A percentile compares a stretch with the other conserved stretches of the same genome.
Evolutionary conservation across 768 basidiomycete species (phyloP).

Genomic region (Amanita muscaria): DNA sequence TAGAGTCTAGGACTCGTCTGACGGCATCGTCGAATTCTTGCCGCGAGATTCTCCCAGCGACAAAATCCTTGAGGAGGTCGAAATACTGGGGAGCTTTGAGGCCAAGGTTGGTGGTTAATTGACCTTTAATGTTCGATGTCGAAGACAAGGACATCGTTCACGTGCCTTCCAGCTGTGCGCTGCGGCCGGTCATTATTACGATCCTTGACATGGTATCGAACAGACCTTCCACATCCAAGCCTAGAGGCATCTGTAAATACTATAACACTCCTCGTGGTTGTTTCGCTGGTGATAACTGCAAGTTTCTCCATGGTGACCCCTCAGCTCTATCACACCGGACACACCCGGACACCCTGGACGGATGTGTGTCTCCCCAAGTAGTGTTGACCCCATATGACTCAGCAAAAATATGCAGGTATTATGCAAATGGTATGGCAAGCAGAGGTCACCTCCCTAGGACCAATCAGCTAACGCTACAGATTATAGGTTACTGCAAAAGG

Average conservation of each 20-base stretch:
- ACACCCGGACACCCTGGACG: slow-evolving; percentile 19
- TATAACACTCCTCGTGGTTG: slow-evolving; percentile 59
- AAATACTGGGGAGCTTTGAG: slow-evolving; percentile 55
- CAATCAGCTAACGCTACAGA: slow-evolving; percentile 1
- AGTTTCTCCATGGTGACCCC: slow-evolving; percentile 59
- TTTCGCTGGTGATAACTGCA: slow-evolving; percentile 60
- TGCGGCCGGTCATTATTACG: background rate
- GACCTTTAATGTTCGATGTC: slow-evolving; percentile 62
- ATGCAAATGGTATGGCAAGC: slow-evolving; percentile 39
- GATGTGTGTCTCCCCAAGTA: slow-evolving; percentile 12
- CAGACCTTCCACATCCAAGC: slow-evolving; percentile 60
- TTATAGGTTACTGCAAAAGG: slow-evolving; percentile 58
- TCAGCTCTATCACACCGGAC: slow-evolving; percentile 23
- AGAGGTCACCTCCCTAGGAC: background rate
- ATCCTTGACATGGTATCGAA: slow-evolving; percentile 3
- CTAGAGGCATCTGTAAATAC: slow-evolving; percentile 65
- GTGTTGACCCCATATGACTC: slow-evolving; percentile 61
- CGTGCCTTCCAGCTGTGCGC: background rate
- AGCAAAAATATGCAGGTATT: slow-evolving; percentile 61
- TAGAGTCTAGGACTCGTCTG: slow-evolving; percentile 50
- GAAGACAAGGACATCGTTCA: slow-evolving; percentile 63
- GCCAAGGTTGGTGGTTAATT: slow-evolving; percentile 56
- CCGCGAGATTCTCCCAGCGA: slow-evolving; percentile 60
- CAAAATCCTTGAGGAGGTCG: slow-evolving; percentile 52
- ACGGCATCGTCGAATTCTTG: slow-evolving; percentile 69